Conservation (phyloP, 768 basidiomycete species). For the Sporobolomyces pararoseus region DNA sequence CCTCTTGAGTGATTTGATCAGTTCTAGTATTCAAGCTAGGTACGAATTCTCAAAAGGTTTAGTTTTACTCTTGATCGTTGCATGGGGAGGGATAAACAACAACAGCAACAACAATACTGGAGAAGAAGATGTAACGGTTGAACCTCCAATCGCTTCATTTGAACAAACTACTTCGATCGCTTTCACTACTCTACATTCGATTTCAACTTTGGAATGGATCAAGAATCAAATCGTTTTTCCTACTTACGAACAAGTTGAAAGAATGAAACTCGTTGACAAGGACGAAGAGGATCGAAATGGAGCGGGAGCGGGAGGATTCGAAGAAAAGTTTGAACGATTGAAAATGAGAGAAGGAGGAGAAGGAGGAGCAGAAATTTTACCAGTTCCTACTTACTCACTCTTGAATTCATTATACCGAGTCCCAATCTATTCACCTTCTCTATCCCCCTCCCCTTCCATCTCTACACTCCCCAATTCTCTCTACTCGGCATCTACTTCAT, state of each 20-base stretch:
- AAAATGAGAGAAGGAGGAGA: too few relatives aligned
- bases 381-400: slow-evolving; percentile 23
- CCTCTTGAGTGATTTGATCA: slow-evolving; percentile 8
- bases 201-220: slow-evolving; percentile 21
- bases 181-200: slow-evolving; percentile 23
- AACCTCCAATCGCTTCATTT: slow-evolving; percentile 17
- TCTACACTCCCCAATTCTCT: slow-evolving; percentile 20
- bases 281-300: neutral
- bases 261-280: neutral
- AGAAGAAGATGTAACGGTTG: slow-evolving; percentile 14
- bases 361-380: slow-evolving; percentile 3
- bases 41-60: slow-evolving; percentile 28
- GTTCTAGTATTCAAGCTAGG: slow-evolving; percentile 15
- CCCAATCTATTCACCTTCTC: slow-evolving; percentile 1
- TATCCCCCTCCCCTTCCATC: slow-evolving; percentile 7
- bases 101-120: too few relatives aligned
- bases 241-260: neutral
- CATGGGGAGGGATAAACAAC: too few relatives aligned
- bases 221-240: slow-evolving; percentile 1
- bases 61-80: slow-evolving; percentile 24
- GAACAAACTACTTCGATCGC: slow-evolving; percentile 25
- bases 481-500: neutral
- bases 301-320: too few relatives aligned
- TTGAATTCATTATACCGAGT: slow-evolving; percentile 26
- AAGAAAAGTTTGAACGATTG: too few relatives aligned